Percentiles rank a stretch among this genome's conserved stretches.
Evolutionary conservation across 2,329 filamentous ascomycete species (phyloP).

Genomic region (Aspergillus aculeatinus): DNA sequence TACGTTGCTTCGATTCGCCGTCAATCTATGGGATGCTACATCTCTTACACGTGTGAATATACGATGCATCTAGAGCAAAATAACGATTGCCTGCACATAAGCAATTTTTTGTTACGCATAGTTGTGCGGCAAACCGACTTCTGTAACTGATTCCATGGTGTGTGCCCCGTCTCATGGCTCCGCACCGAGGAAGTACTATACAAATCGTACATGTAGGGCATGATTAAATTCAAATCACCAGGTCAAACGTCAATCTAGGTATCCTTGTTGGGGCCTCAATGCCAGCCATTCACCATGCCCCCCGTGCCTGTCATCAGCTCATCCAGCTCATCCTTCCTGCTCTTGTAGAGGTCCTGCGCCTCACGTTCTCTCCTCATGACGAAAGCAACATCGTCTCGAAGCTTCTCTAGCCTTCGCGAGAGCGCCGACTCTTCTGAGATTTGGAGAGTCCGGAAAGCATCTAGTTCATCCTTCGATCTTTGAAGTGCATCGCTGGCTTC

Average conservation of each 20-base stretch:
- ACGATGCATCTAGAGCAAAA: background rate
- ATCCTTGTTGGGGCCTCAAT: constrained; percentile 23
- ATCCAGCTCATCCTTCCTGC: constrained; percentile 74
- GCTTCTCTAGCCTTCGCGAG: constrained; percentile 65
- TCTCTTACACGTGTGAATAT: background rate
- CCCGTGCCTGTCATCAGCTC: constrained; percentile 47
- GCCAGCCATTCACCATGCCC: constrained; percentile 40
- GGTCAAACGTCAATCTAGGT: constrained; percentile 4
- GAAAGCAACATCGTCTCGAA: constrained; percentile 80
- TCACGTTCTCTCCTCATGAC: constrained; percentile 81
- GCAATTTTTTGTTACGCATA: background rate
- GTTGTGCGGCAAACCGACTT: background rate
- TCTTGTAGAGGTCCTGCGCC: constrained; percentile 81
- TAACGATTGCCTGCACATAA: background rate
- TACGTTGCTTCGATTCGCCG: background rate
- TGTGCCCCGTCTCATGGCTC: background rate
- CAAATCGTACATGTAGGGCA: background rate
- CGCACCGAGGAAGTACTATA: background rate
- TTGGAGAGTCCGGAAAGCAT: constrained; percentile 72
- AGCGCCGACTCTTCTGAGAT: constrained; percentile 78
- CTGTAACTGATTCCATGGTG: background rate
- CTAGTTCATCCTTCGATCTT: constrained; percentile 69
- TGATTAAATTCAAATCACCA: constrained; percentile 14
- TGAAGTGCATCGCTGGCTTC: constrained; percentile 73
- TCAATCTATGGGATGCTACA: background rate